Base-by-base conservation (phyloP, 2,329 filamentous ascomycete species). In the Gremmenia infestans region DNA sequence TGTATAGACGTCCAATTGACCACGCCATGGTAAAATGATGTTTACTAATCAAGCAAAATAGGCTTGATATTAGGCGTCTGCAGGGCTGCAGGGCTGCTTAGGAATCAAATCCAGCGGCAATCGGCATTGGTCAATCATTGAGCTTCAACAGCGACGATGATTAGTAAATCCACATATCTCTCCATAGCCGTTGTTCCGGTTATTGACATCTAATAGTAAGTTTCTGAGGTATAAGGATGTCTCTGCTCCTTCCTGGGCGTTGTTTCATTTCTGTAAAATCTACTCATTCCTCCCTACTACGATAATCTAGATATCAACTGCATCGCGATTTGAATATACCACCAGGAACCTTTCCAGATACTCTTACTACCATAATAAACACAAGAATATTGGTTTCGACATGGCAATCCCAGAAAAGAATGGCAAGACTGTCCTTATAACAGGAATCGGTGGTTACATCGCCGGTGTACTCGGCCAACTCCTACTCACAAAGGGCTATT, bases 361-460 rank as follows among this genome's bases (percentile, higher is more conserved):
- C 19, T 19, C 19, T 19, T 22, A 22, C 22, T 22, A 22, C 4
- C 22, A 22, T 22, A 22, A 22, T 32, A 32, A 32, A 4, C 28
- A 12, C 28, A 12, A 32, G 28, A 2, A 32, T 12, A 45, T 32
- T 15, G 45, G n/a, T 35, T 48, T 11, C 22, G 17, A 25, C 1
- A 68, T 68, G 65, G 55, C 63, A 35, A 50, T 66, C 35, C 53
- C 64, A 51, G 23, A 39, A 42, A 62, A 56, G 25, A 67, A 70
- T 28, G 58, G 65, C 36, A 61, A 67, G 45, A 66, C 63, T 5
- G 59, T 70, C 7, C 62, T 70, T 19, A 62, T 71, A 36, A 71
- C 70, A 9, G 69, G 70, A 5, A 67, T 67, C 48, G 69, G 70
- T 54, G 70, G 71, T 37, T 71, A 69, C 48, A 65, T 72, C 48